phyloP scores from a whole-genome alignment of 1,284 basidiomycete species.

The Leccinum solheimii region DNA sequence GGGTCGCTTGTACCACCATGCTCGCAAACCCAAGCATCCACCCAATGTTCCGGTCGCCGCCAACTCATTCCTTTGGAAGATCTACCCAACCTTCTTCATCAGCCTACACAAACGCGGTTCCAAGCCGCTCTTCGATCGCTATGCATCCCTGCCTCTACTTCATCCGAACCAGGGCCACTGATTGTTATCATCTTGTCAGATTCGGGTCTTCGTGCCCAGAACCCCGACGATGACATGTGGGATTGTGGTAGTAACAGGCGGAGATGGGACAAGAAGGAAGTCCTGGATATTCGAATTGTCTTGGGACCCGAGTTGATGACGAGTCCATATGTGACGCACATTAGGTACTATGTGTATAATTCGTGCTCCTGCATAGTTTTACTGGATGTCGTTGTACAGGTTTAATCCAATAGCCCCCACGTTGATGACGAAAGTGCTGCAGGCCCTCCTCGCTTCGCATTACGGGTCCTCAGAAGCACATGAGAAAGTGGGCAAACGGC shows the following conservation, averaged over 20 bases:
- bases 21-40: constrained; percentile 4
- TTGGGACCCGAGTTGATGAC: constrained; percentile 60
- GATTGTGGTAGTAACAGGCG: constrained; percentile 42
- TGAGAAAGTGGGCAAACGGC: constrained; percentile 34
- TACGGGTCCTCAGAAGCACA: constrained; percentile 32
- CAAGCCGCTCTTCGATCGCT: too few species aligned
- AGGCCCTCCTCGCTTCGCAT: constrained; percentile 57
- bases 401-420: constrained; percentile 93
- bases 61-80: constrained; percentile 87
- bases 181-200: constrained; percentile 87
- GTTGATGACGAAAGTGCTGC: constrained; percentile 78
- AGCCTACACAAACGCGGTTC: constrained; percentile 72
- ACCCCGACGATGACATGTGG: constrained; percentile 53
- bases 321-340: constrained; percentile 70
- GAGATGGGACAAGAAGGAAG: constrained; percentile 46
- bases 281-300: constrained; percentile 69
- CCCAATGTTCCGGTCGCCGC: constrained; percentile 28
- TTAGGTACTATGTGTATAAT: constrained; percentile 56
- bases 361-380: background rate
- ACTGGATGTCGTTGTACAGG: constrained; percentile 40
- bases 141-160: too few species aligned
- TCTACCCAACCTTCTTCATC: constrained; percentile 85
- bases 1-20: background rate
- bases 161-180: constrained; percentile 48
- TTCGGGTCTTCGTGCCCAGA: constrained; percentile 71